A percentile compares a stretch with the other conserved stretches of the same genome.
phyloP scores from a whole-genome alignment of 2,329 filamentous ascomycete species.

The Lasiodiplodia theobromae region DNA sequence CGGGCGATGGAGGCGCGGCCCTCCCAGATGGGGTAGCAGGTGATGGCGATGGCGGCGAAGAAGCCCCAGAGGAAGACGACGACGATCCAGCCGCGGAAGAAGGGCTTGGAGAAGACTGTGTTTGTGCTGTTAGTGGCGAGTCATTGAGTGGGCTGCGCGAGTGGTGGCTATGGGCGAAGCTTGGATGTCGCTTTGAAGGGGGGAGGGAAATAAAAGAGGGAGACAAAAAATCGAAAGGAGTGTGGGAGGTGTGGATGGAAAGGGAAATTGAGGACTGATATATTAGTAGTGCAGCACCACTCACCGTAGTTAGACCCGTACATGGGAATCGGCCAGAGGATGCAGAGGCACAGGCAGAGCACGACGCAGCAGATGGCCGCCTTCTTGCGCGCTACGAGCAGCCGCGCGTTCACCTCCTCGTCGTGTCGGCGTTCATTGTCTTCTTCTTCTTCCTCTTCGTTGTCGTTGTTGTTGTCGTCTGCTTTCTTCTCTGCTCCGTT shows the following conservation, averaged over 20 bases:
- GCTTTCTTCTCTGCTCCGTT: background rate
- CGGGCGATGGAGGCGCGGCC: slow-evolving; percentile 24
- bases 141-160: too few species aligned
- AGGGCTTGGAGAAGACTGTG: slow-evolving; percentile 25
- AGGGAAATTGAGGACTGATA: background rate
- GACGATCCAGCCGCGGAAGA: slow-evolving; percentile 30
- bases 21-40: slow-evolving; percentile 28
- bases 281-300: slow-evolving; percentile 2
- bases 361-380: slow-evolving; percentile 18
- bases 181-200: background rate
- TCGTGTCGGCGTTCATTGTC: background rate
- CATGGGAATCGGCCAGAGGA: slow-evolving; percentile 64
- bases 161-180: too few species aligned
- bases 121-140: background rate
- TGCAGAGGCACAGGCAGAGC: slow-evolving; percentile 25
- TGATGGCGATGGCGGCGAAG: slow-evolving; percentile 27
- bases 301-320: slow-evolving; percentile 58
- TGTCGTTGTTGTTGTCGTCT: background rate
- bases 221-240: too few species aligned
- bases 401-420: background rate
- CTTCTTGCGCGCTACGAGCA: slow-evolving; percentile 23
- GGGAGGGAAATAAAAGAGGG: background rate
- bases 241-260: background rate
- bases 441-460: background rate
- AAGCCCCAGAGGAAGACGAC: slow-evolving; percentile 29